Evolutionary conservation across 352 stramenopile species (phyloP).

Genomic region (Pythium insidiosum): DNA sequence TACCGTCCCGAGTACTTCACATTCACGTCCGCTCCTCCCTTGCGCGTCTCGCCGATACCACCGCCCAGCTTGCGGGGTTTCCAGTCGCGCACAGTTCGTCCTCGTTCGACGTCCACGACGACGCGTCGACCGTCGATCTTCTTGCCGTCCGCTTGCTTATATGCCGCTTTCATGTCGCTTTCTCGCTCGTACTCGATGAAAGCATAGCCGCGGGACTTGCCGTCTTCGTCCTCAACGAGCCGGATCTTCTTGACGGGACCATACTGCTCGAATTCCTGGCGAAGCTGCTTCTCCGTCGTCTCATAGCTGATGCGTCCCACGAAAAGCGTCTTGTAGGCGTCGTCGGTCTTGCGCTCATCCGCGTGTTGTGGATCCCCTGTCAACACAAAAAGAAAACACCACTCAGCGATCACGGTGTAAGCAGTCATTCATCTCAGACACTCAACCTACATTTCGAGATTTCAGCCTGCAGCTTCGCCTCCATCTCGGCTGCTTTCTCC

Average conservation of each 20-base stretch:
- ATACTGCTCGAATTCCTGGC: constrained; percentile 95
- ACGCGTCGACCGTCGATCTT: constrained; percentile 95
- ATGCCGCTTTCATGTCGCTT: constrained; percentile 94
- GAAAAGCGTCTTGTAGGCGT: constrained; percentile 98
- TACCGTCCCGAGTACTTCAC: constrained; percentile 83
- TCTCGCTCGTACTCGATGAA: constrained; percentile 99
- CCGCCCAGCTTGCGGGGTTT: constrained; percentile 91
- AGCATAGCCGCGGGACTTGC: constrained; percentile 92
- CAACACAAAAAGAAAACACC: no score
- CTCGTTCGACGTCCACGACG: constrained; percentile 97
- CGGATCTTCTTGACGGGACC: constrained; percentile 86
- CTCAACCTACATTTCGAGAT: constrained; percentile 41
- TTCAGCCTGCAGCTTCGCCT: constrained; percentile 41
- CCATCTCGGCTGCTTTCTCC: constrained; percentile 56
- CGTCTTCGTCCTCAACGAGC: constrained; percentile 81
- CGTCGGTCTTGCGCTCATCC: constrained; percentile 66
- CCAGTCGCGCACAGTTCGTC: constrained; percentile 96
- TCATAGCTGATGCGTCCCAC: constrained; percentile 96
- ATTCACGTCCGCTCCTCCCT: constrained; percentile 69
- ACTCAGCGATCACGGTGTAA: background rate
- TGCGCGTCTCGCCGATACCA: constrained; percentile 87
- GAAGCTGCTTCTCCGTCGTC: constrained; percentile 96
- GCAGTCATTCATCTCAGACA: background rate
- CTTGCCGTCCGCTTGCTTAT: constrained; percentile 92
- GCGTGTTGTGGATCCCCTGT: constrained; percentile 53